Evolutionary conservation across 139 green algal species (phyloP).

Genomic region (Chlorella sp.): DNA sequence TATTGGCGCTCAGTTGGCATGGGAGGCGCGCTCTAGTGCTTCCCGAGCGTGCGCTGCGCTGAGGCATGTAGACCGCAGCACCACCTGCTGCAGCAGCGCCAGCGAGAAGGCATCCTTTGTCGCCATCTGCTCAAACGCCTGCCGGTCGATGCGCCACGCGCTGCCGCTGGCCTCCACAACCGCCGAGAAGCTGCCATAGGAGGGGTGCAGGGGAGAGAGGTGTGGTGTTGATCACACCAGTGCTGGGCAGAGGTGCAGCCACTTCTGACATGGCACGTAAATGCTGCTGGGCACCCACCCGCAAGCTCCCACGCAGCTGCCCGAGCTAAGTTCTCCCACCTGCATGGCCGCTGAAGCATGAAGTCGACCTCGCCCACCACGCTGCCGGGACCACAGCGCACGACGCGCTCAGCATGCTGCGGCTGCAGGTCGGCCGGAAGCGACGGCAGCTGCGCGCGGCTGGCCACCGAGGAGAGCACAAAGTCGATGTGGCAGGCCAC

Average conservation of each 20-base stretch:
- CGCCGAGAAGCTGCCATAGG: neutral
- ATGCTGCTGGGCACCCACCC: too few relatives aligned
- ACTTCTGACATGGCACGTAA: too few relatives aligned
- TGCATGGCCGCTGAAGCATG: slow-evolving; percentile 56
- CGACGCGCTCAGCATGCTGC: neutral
- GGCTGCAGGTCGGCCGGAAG: slow-evolving; percentile 22
- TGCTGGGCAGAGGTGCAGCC: too few relatives aligned
- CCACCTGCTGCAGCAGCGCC: slow-evolving; percentile 48
- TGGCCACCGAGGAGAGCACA: slow-evolving; percentile 18
- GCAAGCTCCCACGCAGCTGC: too few relatives aligned
- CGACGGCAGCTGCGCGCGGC: slow-evolving; percentile 14
- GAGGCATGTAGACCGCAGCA: slow-evolving; percentile 46
- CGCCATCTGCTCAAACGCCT: slow-evolving; percentile 7
- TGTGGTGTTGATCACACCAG: too few relatives aligned
- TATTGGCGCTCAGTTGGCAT: neutral
- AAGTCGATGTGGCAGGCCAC: slow-evolving; percentile 26
- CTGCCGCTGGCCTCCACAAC: neutral
- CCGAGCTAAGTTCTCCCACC: too few relatives aligned
- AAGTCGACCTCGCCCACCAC: slow-evolving; percentile 58
- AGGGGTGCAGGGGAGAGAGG: neutral
- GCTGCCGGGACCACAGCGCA: slow-evolving; percentile 29
- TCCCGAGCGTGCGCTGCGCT: slow-evolving; percentile 42
- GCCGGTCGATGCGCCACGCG: slow-evolving; percentile 30
- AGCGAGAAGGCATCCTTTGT: slow-evolving; percentile 20
- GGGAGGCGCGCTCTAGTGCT: slow-evolving; percentile 30